phyloP scores from a whole-genome alignment of 495 filamentous ascomycete genomes.

The Xylaria curta region DNA sequence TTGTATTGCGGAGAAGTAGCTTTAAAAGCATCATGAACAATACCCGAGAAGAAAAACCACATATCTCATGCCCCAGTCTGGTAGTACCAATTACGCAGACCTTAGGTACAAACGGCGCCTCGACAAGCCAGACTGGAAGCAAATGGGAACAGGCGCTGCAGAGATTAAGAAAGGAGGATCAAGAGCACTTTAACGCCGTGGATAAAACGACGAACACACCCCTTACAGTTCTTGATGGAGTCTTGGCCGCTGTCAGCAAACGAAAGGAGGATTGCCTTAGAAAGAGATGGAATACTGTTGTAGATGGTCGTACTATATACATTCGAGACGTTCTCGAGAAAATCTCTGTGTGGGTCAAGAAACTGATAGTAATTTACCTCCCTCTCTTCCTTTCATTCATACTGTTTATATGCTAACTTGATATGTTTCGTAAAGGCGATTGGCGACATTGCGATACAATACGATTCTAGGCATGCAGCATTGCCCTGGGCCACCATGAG shows the following conservation, averaged over 20 bases:
- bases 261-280: background rate
- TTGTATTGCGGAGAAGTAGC: background rate
- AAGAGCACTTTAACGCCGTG: background rate
- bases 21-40: background rate
- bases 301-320: background rate
- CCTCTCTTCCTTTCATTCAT: too few species aligned
- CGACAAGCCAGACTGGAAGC: background rate
- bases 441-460: background rate
- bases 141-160: slow-evolving; percentile 13
- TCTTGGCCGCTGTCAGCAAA: background rate
- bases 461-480: background rate
- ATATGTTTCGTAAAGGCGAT: background rate
- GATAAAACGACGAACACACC: background rate
- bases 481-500: slow-evolving; percentile 7
- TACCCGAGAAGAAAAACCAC: background rate
- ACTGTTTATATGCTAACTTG: background rate
- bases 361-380: background rate
- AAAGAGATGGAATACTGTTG: background rate
- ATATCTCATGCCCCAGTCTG: too few species aligned
- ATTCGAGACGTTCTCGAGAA: background rate
- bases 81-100: too few species aligned
- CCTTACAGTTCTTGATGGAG: background rate
- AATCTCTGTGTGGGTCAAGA: background rate
- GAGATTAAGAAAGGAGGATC: background rate
- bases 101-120: too few species aligned